These are phyloP conservation scores for Middelhovenomyces tepae DNA, from an alignment of 805 yeast genomes.

Conservation along the genomic window DNA sequence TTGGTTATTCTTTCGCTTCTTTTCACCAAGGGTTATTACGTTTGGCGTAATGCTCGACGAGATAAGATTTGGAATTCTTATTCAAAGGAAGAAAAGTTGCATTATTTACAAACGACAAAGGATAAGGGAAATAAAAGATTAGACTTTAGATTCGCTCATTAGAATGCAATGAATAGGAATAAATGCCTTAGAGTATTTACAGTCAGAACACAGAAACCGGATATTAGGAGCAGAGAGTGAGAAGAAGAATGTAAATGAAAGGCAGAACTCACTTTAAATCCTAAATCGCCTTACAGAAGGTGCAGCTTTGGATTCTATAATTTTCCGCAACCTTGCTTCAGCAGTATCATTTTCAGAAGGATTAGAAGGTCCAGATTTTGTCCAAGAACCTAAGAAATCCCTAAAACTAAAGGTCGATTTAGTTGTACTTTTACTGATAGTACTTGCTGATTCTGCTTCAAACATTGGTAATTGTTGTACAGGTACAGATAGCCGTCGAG, in stretches of 20 bases:
- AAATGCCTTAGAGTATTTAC: no score
- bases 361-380: no score
- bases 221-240: no score
- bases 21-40: slow-evolving; percentile 27
- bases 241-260: no score
- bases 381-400: no score
- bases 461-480: not conserved
- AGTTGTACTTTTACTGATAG: no score
- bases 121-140: slow-evolving; percentile 54
- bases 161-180: no score
- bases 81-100: slow-evolving; percentile 40
- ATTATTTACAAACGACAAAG: slow-evolving; percentile 37
- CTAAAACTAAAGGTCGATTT: no score
- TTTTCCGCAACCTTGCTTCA: slow-evolving; percentile 8
- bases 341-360: slow-evolving; percentile 5
- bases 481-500: no score
- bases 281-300: no score
- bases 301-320: slow-evolving; percentile 5
- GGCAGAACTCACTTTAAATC: no score
- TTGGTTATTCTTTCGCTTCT: slow-evolving; percentile 15
- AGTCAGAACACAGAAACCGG: no score
- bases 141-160: slow-evolving; percentile 38
- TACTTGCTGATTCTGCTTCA: not conserved
- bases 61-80: slow-evolving; percentile 43
- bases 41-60: slow-evolving; percentile 24